These are phyloP conservation scores for Xerocomellus intermedius DNA, from an alignment of 768 basidiomycete genomes.

Conservation along the genomic window DNA sequence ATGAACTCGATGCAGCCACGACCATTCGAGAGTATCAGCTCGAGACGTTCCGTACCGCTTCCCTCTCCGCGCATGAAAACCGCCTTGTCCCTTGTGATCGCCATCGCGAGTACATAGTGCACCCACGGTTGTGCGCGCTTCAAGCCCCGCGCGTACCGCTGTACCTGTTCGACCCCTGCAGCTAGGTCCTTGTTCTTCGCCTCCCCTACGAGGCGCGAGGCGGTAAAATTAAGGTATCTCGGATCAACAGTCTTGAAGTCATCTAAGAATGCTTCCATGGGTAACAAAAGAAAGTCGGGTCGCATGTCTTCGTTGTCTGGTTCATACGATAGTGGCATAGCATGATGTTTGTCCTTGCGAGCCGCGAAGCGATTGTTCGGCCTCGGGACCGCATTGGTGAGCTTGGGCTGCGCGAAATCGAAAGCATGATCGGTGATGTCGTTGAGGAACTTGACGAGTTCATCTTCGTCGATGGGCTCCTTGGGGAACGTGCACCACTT, in stretches of 20 bases:
- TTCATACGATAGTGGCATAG: too few relatives aligned
- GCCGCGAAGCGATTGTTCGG: not conserved
- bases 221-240: too few relatives aligned
- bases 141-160: not conserved
- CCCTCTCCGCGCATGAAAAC: constrained; percentile 9
- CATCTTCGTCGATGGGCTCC: constrained; percentile 4
- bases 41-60: constrained; percentile 9
- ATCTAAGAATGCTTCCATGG: too few relatives aligned
- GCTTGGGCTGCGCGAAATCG: not conserved
- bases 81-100: not conserved
- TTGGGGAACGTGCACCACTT: constrained; percentile 2
- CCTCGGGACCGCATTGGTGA: not conserved
- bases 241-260: too few relatives aligned
- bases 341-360: too few relatives aligned
- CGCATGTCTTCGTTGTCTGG: too few relatives aligned
- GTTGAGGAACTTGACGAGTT: constrained; percentile 7
- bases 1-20: constrained; percentile 9
- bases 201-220: too few relatives aligned
- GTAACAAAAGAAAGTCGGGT: too few relatives aligned
- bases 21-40: not conserved
- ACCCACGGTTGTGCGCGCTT: constrained; percentile 4
- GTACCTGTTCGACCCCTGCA: too few relatives aligned
- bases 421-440: constrained; percentile 1
- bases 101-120: constrained; percentile 5
- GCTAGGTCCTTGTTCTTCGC: too few relatives aligned